Conservation (phyloP, 75 land plant genomes). For the Picea glauca region DNA sequence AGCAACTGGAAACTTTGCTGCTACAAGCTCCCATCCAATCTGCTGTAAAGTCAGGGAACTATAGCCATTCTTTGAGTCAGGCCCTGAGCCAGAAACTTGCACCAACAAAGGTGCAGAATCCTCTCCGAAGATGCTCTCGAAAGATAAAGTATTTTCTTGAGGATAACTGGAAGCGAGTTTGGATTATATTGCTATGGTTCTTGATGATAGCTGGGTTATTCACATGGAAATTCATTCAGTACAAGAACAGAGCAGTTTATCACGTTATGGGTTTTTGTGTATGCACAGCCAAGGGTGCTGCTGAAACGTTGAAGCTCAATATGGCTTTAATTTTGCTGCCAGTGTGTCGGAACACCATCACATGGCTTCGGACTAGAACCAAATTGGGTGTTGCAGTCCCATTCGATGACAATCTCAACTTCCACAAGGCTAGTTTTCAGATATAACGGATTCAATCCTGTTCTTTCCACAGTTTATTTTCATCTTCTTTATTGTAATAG, state of each 20-base stretch:
- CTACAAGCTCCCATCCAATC: constrained; percentile 54
- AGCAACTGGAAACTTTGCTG: constrained; percentile 56
- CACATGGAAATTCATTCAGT: constrained; percentile 55
- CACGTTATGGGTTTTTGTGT: constrained; percentile 66
- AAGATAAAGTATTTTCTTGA: constrained; percentile 30
- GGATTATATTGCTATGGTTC: constrained; percentile 53
- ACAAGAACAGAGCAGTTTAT: constrained; percentile 37
- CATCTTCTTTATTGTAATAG: too few species aligned
- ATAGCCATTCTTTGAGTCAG: constrained; percentile 49
- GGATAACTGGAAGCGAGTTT: constrained; percentile 59
- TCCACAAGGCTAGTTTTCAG: constrained; percentile 36
- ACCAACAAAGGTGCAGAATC: constrained; percentile 20
- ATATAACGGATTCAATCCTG: neutral
- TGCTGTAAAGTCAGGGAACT: constrained; percentile 9
- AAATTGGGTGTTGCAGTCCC: constrained; percentile 32
- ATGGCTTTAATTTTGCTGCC: constrained; percentile 72
- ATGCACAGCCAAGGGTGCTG: constrained; percentile 61
- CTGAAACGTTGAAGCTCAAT: constrained; percentile 64
- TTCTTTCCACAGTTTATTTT: too few species aligned
- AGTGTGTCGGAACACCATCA: constrained; percentile 66
- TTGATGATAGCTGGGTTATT: constrained; percentile 40
- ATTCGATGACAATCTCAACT: constrained; percentile 51
- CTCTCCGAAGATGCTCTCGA: constrained; percentile 23
- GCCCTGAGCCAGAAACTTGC: constrained; percentile 47
- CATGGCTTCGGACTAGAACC: constrained; percentile 48